Evolutionary conservation across 345 rosid genomes (phyloP), one percentile per base, ranked within the genome.

Genomic region (Diplotaxis tenuifolia): DNA sequence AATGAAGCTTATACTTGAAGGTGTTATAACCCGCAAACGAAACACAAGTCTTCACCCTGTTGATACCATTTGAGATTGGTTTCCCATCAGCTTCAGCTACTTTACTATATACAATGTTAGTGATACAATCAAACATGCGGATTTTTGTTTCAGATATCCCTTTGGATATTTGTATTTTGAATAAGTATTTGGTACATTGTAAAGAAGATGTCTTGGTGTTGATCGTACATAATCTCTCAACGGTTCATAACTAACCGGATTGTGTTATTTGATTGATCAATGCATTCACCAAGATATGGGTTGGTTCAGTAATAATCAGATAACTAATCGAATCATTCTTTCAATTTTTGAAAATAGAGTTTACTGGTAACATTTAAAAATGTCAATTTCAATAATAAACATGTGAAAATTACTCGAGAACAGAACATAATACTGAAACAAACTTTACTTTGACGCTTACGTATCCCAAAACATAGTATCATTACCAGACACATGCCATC

Each of bases 401-500:
- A 65, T 25, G 49, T 65, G 59, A 65, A 65, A 22, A 57, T 9
- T 11, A 65, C 71, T 55, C 60, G 11, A 74, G 66, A 32, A 66
- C 52, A 58, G 11, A 42, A 49, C 53, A 42, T 73, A 45, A 50
- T 38, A 12, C 9, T 6, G 20, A 68, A 68, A 68, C 79, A 75
- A 36, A 23, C 67, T 74, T 74, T 25, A 60, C 68, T 60, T 59
- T 23, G 54, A 67, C 59, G 73, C 31, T 62, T 68, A 36, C 5
- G 57, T 61, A 68, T 36, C 34, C 20, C 59, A 62, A 75, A 68
- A 75, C 79, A 62, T 75, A 68, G 22, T 62, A 68, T 53, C 70
- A 62, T 62, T 62, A 68, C 79, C 63, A 75, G 36, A 62, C 74
- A 75, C 73, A 75, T 53, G 63, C 74, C 70, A 68, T 75, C 52